Percentiles rank a stretch among this genome's conserved stretches.
These are phyloP conservation scores for Backusella parvicylindrica DNA, from an alignment of 192 early-diverging fungal genomes.

Conservation along the genomic window DNA sequence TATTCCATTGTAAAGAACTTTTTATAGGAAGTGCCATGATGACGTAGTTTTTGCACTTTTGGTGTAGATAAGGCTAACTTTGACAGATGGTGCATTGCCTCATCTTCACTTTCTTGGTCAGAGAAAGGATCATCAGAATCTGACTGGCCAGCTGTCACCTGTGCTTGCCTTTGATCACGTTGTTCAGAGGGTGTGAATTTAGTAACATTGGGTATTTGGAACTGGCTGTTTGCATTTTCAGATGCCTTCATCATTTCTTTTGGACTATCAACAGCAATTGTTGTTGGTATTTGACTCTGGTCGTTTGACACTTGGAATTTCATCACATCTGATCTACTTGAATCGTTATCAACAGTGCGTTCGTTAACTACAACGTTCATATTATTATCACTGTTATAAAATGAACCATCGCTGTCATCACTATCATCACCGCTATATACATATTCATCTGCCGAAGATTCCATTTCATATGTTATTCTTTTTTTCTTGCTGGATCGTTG, in stretches of 20 bases:
- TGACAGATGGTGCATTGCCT: neutral
- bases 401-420: neutral
- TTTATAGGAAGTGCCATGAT: too few species aligned
- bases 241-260: too few species aligned
- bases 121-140: neutral
- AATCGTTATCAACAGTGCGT: too few species aligned
- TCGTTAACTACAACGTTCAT: neutral
- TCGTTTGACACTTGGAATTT: too few species aligned
- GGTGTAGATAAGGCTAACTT: neutral
- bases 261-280: too few species aligned
- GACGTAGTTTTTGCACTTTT: neutral
- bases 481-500: neutral
- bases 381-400: neutral
- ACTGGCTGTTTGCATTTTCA: too few species aligned
- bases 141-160: neutral
- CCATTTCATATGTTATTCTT: neutral
- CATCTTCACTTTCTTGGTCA: neutral
- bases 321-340: too few species aligned
- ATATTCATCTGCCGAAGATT: neutral
- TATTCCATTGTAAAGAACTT: neutral
- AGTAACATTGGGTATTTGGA: too few species aligned
- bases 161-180: neutral
- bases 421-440: neutral
- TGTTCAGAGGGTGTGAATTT: neutral
- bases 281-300: neutral